phyloP scores from a whole-genome alignment of 2,329 filamentous ascomycete genomes.

The Paraconiothyrium sp. region DNA sequence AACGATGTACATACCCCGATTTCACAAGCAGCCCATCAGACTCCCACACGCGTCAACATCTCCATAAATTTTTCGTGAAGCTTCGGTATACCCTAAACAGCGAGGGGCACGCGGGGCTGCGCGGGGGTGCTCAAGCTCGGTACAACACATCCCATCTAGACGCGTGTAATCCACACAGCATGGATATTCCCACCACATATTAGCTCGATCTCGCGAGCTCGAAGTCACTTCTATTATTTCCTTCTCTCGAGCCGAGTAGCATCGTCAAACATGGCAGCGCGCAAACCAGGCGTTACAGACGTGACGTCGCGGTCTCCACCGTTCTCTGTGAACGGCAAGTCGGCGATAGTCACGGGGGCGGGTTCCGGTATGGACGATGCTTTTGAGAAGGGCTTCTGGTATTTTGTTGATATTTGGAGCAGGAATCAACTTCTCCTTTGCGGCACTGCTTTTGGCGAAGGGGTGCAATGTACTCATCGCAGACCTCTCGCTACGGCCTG shows the following conservation, averaged over 20 bases:
- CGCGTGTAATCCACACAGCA: not conserved
- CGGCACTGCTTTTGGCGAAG: conserved; percentile 54
- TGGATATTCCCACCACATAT: not conserved
- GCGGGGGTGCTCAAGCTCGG: not conserved
- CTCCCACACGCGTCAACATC: too few relatives aligned
- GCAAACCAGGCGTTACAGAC: conserved; percentile 16
- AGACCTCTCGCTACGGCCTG: conserved; percentile 58
- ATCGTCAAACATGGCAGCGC: conserved; percentile 13
- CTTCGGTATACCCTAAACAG: conserved; percentile 7
- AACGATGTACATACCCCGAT: too few relatives aligned
- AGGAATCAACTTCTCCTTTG: conserved; percentile 61
- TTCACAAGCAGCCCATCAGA: too few relatives aligned
- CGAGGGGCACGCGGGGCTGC: conserved; percentile 5
- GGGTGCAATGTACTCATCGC: conserved; percentile 61
- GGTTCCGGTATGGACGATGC: conserved; percentile 43
- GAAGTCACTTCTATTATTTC: too few relatives aligned
- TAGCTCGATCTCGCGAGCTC: too few relatives aligned
- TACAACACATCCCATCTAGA: conserved; percentile 3
- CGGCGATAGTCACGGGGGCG: conserved; percentile 60
- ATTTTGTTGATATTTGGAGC: not conserved
- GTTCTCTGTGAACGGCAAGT: conserved; percentile 56
- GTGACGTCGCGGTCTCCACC: conserved; percentile 19
- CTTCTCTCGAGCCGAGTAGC: not conserved
- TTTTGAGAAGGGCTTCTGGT: too few relatives aligned
- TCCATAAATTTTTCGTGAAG: too few relatives aligned